Base-by-base conservation (phyloP, 192 early-diverging fungal genomes). In the Entomortierella beljakovae region DNA sequence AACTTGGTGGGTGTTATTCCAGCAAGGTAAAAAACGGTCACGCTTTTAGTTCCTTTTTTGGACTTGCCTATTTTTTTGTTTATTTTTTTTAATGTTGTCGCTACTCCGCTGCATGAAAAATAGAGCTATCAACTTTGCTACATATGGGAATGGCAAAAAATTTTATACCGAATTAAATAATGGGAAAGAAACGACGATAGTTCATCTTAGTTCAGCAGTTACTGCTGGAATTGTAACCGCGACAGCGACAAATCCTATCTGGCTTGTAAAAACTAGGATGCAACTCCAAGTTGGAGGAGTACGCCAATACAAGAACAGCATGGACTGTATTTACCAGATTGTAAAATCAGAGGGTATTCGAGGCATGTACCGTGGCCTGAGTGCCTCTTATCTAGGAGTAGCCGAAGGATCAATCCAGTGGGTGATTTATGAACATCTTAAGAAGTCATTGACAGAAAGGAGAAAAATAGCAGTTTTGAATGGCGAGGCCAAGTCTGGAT, bases 231-330 rank as follows among this genome's bases (percentile, higher is more conserved):
- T 94, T 32, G 86, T 93, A 6, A 95, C 92, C 5, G 92, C 94
- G 0, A 89, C 92, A 2, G 85, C 82, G n/a, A 97, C 97, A 2
- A 98, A 96, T 70, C 98, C 98, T 0, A 98, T 99, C 26, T 99
- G 98, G 98, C 87, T 99, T 49, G 90, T 98, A 42, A 99, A 98
- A 69, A 99, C 97, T 0, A 83, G 98, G 54, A 93, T 99, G 87
- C 97, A 99, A 81, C 80, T 99, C 58, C 92, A 94, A 75, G 67
- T 82, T 3, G 81, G 68, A 23, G 70, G 72, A 13, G 61, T 81
- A 18, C 43, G 56, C 7, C 68, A 71, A 51, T 97, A 97, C 82
- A 84, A 84, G 34, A 95, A 90, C 86, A 96, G 93, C 53, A 70
- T 95, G 34, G 88, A 95, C 34, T 98, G 95, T 63, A 53, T 91